phyloP scores from a whole-genome alignment of 257 asterid genomes.

The Rauvolfia tetraphylla region DNA sequence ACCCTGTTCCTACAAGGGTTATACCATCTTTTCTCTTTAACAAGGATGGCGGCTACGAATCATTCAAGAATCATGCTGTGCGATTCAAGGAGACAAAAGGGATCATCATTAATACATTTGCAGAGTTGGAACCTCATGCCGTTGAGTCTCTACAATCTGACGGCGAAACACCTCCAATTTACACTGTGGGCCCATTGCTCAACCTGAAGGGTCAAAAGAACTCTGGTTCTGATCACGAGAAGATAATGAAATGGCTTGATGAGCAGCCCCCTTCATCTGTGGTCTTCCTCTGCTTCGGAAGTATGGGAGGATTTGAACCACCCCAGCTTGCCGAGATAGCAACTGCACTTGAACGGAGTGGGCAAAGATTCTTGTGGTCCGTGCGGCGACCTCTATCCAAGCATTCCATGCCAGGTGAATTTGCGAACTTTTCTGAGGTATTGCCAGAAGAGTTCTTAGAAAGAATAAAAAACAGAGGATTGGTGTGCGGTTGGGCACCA shows the following conservation, averaged over 20 bases:
- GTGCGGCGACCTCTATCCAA: neutral
- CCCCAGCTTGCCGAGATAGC: slow-evolving; percentile 7
- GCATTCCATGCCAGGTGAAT: neutral
- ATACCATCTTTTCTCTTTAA: slow-evolving; percentile 4
- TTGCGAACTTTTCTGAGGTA: too few species aligned
- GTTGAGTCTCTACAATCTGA: neutral
- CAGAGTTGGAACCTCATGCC: slow-evolving; percentile 1
- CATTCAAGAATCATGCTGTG: neutral
- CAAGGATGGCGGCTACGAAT: neutral
- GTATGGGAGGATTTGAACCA: neutral
- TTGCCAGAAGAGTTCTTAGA: too few species aligned
- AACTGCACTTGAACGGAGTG: slow-evolving; percentile 8
- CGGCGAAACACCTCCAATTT: neutral
- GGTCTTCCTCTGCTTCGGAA: slow-evolving; percentile 15
- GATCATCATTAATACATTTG: neutral
- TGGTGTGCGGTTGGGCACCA: too few species aligned
- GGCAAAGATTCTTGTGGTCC: slow-evolving; percentile 12
- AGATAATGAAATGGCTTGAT: slow-evolving; percentile 23
- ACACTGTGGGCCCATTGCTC: neutral
- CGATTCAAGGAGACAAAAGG: slow-evolving; percentile 1
- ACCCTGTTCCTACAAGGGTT: neutral
- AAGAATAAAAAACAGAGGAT: too few species aligned
- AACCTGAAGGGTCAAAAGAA: neutral
- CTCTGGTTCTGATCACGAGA: neutral
- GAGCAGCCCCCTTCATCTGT: slow-evolving; percentile 14